These are phyloP conservation scores for Cryptococcus sp. DNA, from an alignment of 1,284 basidiomycete genomes.

Conservation along the genomic window DNA sequence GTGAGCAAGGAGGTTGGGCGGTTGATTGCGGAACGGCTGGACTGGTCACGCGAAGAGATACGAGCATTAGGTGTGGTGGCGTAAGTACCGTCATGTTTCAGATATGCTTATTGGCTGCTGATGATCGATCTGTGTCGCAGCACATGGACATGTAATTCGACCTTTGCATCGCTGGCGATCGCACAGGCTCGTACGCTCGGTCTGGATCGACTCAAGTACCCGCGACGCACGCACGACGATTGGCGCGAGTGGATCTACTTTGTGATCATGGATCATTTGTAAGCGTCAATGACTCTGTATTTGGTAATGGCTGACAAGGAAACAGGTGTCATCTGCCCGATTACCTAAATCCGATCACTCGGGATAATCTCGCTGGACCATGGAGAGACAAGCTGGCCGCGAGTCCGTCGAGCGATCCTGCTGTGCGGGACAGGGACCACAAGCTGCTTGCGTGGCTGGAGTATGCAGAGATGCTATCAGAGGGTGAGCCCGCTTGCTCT, in stretches of 20 bases:
- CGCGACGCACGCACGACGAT: conserved; percentile 40
- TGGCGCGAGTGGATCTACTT: conserved; percentile 53
- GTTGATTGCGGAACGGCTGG: conserved; percentile 26
- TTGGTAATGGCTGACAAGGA: background rate
- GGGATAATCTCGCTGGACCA: conserved; percentile 31
- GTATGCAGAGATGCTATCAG: conserved; percentile 47
- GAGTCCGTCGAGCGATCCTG: conserved; percentile 31
- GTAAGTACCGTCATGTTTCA: conserved; percentile 20
- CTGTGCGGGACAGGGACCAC: conserved; percentile 46
- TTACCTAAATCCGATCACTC: conserved; percentile 35
- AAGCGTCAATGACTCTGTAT: conserved; percentile 13
- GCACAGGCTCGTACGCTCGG: conserved; percentile 39
- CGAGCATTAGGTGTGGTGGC: conserved; percentile 46
- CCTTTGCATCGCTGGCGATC: conserved; percentile 40
- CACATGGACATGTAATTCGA: conserved; percentile 47
- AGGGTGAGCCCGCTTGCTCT: conserved; percentile 29
- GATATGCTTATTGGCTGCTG: background rate
- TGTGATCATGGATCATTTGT: conserved; percentile 50
- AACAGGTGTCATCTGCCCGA: conserved; percentile 38
- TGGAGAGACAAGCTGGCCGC: conserved; percentile 45
- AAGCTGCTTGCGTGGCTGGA: conserved; percentile 53
- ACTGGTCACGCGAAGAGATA: conserved; percentile 47
- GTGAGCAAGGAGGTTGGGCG: conserved; percentile 37
- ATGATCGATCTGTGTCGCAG: conserved; percentile 13
- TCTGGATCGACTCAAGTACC: conserved; percentile 31